Evolutionary conservation across 2,329 filamentous ascomycete genomes (phyloP), one percentile per base, ranked within the genome.

Genomic region (Microsporum ferrugineum): DNA sequence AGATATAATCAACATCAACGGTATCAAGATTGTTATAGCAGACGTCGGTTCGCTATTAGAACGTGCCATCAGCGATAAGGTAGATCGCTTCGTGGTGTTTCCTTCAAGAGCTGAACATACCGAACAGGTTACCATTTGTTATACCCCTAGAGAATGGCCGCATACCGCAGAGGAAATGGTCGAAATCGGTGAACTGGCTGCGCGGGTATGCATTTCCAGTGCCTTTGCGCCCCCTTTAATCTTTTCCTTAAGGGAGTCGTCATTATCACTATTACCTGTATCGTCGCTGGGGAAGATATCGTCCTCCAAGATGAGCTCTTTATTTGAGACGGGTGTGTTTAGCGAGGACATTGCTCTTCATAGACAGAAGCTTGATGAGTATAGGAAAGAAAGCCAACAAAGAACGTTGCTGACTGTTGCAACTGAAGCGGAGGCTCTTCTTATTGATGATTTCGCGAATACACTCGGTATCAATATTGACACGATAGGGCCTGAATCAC

Each of bases 1-100:
- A 62, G 78, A 80, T 10, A 64, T 69, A 2, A 72, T 81, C 41
- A 78, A 74, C 61, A 71, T 80, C 62, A 81, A 81, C 62, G 78
- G 78, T 0, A 68, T 79, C 57, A 81, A 80, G 27, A 70, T 74
- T 39, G 63, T 62, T 31, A 69, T 74, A 0, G 58, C 68, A 2
- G 75, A 75, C 6, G 65, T 82, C 1, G 73, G 80, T 47, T 59
- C 62, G 1, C 68, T 72, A 0, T 64, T 81, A 2, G 74, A 79
- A 43, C 61, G 72, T 12, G 70, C 71, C 0, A 3, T 57, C 12
- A 17, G 33, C 10, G n/a, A 5, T 3, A 33, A 10, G 12, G 53
- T 57, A 33, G n/a, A 17, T n/a, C 33, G 66, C 33, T 66, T 71
- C 29, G 70, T 77, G 2, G 72, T 75, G 8, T 82, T 83, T 70